Percentiles rank a stretch among this genome's conserved stretches.
Evolutionary conservation across 2,329 filamentous ascomycete genomes (phyloP).

Genomic region (Harringtonia aguacate): DNA sequence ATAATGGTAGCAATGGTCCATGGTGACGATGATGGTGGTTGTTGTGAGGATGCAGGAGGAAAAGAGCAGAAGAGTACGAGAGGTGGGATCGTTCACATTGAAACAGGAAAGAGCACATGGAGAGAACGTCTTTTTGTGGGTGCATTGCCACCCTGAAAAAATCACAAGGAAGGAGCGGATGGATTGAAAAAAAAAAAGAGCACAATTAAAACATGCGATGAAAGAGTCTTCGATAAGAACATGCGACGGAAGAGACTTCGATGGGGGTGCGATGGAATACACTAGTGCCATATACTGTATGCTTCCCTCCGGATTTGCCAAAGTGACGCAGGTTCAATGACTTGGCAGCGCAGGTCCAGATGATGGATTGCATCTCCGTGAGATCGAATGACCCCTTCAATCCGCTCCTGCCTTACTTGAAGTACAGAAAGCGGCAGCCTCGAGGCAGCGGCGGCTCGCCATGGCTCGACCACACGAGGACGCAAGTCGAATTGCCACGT

Average conservation of each 20-base stretch:
- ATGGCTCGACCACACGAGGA: constrained; percentile 15
- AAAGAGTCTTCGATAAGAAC: background rate
- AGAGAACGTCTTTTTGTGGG: too few species aligned
- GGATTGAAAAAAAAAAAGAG: background rate
- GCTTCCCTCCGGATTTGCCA: constrained; percentile 22
- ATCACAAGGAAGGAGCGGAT: background rate
- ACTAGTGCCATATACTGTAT: constrained; percentile 4
- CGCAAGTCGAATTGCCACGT: constrained; percentile 19
- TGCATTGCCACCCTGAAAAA: too few species aligned
- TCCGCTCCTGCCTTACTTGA: constrained; percentile 14
- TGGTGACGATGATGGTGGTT: too few species aligned
- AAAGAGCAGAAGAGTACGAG: too few species aligned
- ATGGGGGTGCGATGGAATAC: constrained; percentile 1
- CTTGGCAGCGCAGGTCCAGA: constrained; percentile 19
- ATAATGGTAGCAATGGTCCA: too few species aligned
- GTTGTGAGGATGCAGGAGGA: too few species aligned
- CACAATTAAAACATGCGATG: background rate
- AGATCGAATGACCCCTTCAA: constrained; percentile 14
- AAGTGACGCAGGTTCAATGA: constrained; percentile 20
- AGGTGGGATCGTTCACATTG: too few species aligned
- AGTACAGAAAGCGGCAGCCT: constrained; percentile 11
- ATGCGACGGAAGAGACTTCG: constrained; percentile 1
- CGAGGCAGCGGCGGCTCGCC: constrained; percentile 13
- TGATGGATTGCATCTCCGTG: constrained; percentile 21
- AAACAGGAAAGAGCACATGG: too few species aligned